These are phyloP conservation scores for Pisolithus tinctorius DNA, from an alignment of 768 basidiomycete species.

Conservation along the genomic window DNA sequence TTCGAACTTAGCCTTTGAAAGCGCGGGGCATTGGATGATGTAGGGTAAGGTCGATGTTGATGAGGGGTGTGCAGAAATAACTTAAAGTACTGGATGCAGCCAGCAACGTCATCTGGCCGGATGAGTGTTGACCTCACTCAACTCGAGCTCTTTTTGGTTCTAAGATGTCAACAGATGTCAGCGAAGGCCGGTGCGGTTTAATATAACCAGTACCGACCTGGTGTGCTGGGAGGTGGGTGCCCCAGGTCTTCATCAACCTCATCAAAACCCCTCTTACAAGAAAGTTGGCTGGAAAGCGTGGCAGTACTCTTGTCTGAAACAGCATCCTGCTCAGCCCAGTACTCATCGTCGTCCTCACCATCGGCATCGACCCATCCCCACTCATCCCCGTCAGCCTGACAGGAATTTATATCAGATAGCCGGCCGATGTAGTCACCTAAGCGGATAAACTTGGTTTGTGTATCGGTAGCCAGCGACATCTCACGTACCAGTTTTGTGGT, in stretches of 20 bases:
- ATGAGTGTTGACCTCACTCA: slow-evolving; percentile 19
- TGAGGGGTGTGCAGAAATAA: slow-evolving; percentile 17
- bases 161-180: slow-evolving; percentile 10
- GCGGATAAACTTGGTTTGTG: not conserved
- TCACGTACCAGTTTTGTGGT: slow-evolving; percentile 25
- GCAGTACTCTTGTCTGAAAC: slow-evolving; percentile 46
- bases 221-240: slow-evolving; percentile 33
- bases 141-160: slow-evolving; percentile 41
- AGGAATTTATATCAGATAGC: slow-evolving; percentile 12
- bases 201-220: slow-evolving; percentile 31
- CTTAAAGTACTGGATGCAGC: slow-evolving; percentile 11
- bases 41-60: not conserved
- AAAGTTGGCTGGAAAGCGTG: slow-evolving; percentile 46
- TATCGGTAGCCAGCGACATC: not conserved
- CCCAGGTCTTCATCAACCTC: slow-evolving; percentile 38
- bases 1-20: slow-evolving; percentile 24
- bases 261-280: slow-evolving; percentile 45
- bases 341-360: slow-evolving; percentile 34
- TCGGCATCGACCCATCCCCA: slow-evolving; percentile 42
- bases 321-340: slow-evolving; percentile 43
- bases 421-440: not conserved
- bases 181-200: not conserved
- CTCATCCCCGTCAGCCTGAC: slow-evolving; percentile 11
- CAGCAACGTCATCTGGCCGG: not conserved
- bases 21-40: slow-evolving; percentile 5